Evolutionary conservation across 2,329 filamentous ascomycete species (phyloP), one percentile per base, ranked within the genome.

Genomic region (Tolypocladium guangdongense): DNA sequence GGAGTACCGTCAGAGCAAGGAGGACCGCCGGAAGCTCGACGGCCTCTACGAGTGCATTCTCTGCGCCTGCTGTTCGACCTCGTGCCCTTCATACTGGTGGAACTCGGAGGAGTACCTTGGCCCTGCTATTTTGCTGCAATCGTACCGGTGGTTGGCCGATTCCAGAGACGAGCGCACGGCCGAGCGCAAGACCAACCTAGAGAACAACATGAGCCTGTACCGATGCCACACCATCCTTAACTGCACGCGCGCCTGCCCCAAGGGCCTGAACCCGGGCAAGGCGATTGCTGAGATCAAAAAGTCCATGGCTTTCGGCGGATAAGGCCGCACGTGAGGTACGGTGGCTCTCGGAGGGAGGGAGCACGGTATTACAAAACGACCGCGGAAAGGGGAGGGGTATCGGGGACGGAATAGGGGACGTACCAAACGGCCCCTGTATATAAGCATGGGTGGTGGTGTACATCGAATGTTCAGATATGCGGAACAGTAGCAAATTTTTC

Each of bases 41-140:
- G 93, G 93, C 60, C 84, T 97, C 33, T 97, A 99, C 78, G 93
- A 99, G 77, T 99, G 93, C 77, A 97, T 99, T 73, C 86, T 99
- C 55, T 99, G 93, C 80, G 92, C 92, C 64, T 99, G 93, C 85
- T 99, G 93, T 84, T 93, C 88, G 62, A 99, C 93, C 24, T 96
- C 92, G 48, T 99, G 93, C 81, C 93, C 93, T n/a, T 96, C 90
- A 20, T 99, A 99, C 81, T 99, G 93, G 93, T 99, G 93, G 93
- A 99, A 99, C 80, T 85, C 87, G 63, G 91, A 97, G 76, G 91
- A 97, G 74, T 99, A 99, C 78, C 88, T 99, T 50, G 93, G 93
- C 59, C 93, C 93, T 56, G 93, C 93, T 61, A 89, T 99, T 57
- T 87, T 99, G 52, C 84, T 99, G 61, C 93, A 99, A 77, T 96